Evolutionary conservation across 2,329 filamentous ascomycete species (phyloP).

Genomic region (Aureobasidium sp.): DNA sequence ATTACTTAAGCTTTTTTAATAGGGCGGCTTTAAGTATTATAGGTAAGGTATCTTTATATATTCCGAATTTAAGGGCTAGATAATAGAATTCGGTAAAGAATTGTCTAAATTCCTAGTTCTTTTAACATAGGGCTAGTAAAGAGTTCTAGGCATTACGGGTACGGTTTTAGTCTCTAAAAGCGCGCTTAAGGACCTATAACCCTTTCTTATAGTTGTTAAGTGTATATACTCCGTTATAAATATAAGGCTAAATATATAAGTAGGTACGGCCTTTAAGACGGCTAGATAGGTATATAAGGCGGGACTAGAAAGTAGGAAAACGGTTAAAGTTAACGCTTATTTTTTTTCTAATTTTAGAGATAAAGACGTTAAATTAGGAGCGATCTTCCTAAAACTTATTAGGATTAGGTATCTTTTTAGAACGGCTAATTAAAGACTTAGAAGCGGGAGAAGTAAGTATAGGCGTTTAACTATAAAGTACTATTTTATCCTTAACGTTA

Average conservation of each 20-base stretch:
- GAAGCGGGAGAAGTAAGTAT: neutral
- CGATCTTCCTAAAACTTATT: neutral
- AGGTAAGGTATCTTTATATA: neutral
- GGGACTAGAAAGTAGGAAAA: neutral
- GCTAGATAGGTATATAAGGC: neutral
- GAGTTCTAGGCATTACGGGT: neutral
- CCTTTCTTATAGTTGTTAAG: neutral
- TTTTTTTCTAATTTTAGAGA: neutral
- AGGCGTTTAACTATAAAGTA: neutral
- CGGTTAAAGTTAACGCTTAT: neutral
- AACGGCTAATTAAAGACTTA: neutral
- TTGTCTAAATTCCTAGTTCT: neutral
- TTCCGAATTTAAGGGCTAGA: neutral
- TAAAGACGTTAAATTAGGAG: neutral
- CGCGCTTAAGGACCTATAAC: neutral
- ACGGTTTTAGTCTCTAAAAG: neutral
- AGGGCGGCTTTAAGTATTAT: neutral
- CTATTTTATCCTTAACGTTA: neutral
- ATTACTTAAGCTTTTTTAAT: neutral
- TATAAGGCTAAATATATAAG: neutral
- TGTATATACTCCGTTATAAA: neutral
- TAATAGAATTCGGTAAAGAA: neutral
- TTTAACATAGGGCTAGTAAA: neutral
- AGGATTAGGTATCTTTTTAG: neutral
- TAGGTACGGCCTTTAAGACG: neutral